These are phyloP conservation scores for Trebouxiophyceae sp. DNA, from an alignment of 163 green algal species.

Conservation along the genomic window DNA sequence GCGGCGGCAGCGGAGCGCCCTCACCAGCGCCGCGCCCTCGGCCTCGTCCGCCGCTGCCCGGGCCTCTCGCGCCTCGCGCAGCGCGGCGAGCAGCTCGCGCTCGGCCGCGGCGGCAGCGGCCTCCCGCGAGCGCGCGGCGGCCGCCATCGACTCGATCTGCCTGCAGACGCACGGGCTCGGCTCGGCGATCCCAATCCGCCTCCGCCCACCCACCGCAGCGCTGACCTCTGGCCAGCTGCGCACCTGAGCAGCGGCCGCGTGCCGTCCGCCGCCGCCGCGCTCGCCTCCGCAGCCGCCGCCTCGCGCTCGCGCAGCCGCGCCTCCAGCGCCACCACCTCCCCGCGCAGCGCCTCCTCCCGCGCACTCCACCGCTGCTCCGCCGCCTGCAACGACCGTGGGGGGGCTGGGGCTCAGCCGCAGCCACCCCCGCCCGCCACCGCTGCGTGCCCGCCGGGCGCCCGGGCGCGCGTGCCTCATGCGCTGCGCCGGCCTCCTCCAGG, in stretches of 20 bases:
- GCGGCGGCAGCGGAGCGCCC: neutral
- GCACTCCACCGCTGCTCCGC: slow-evolving; percentile 16
- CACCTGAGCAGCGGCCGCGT: slow-evolving; percentile 34
- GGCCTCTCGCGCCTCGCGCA: slow-evolving; percentile 24
- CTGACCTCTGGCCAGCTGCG: no score
- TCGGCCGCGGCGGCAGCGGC: slow-evolving; percentile 33
- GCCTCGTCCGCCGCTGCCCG: slow-evolving; percentile 5
- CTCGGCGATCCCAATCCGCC: no score
- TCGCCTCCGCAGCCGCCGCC: slow-evolving; percentile 19
- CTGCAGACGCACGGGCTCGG: no score
- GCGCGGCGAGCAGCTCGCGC: slow-evolving; percentile 21
- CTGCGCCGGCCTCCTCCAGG: no score
- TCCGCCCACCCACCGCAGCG: no score
- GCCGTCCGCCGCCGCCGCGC: slow-evolving; percentile 19
- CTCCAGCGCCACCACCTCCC: slow-evolving; percentile 25
- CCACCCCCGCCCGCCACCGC: no score
- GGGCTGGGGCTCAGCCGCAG: no score
- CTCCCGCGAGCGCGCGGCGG: slow-evolving; percentile 23
- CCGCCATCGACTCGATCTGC: slow-evolving; percentile 63
- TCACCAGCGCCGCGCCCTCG: slow-evolving; percentile 23
- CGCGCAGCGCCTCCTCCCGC: slow-evolving; percentile 35
- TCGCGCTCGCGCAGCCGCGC: slow-evolving; percentile 27
- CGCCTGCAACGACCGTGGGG: no score
- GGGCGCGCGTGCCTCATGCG: no score
- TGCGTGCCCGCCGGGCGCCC: no score